Base-by-base conservation (phyloP, 1,284 basidiomycete species). In the Trametes pubescens region DNA sequence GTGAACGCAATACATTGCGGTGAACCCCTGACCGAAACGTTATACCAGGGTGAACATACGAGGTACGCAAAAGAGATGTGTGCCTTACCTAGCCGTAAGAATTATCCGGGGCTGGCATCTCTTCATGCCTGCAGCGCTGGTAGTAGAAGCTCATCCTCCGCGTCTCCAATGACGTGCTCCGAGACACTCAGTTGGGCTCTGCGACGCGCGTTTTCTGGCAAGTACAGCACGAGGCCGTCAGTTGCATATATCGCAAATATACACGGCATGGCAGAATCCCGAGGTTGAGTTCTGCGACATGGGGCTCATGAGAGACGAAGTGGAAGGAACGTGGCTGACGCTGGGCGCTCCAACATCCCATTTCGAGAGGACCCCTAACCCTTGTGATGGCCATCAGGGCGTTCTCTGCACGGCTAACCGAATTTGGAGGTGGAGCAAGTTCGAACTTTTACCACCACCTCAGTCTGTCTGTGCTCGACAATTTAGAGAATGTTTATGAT, bases 301-400 rank as follows among this genome's bases (percentile, higher is more conserved):
- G 37, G 10, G 14, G 10, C 37, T 38, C 37, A 16, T 2, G 34
- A 35, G 37, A 16, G 37, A 16, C 10, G 37, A 16, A 13, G 37
- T 38, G 4, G 11, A 38, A 38, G 37, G 37, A 38, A 16, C 14
- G 37, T 38, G 11, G 37, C 5, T 38, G 14, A n/a, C 49, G n/a
- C 7, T 24, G 22, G 13, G 13, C 34, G 35, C 24, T 38, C 32
- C 21, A 8, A 24, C 4, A 18, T 34, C 29, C 29, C 29, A n/a
- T n/a, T n/a, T 43, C 40, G 18, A 16, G n/a, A 26, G 8, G 21
- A 54, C n/a, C 52, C 52, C 52, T 54, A 54, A 54, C 37, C 52
- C 37, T 18, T 21, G 5, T 29, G 14, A 5, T 9, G 8, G 11
- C n/a, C 4, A 34, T 18, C 38, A n/a, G 22, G 22, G 52, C 52